Base-by-base conservation (phyloP, 1,284 basidiomycete genomes). In the Sutorius eximius region DNA sequence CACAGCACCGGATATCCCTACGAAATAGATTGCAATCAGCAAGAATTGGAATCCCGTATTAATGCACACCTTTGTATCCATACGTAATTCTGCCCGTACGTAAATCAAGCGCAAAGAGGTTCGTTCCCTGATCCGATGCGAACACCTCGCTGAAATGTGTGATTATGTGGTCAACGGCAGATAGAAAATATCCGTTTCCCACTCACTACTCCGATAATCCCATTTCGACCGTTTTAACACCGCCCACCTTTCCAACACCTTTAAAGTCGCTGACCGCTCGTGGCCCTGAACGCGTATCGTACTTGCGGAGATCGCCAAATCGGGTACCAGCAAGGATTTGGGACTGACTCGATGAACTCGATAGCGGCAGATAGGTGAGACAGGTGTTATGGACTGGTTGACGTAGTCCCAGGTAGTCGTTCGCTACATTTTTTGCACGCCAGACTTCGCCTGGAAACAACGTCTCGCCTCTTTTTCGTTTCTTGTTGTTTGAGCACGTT, bases 341-440 rank as follows among this genome's bases (percentile, higher is more conserved):
- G 16, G 78, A 75, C n/a, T 72, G 71, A 42, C 58, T 67, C 1
- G 74, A 56, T 13, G 72, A 65, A n/a, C 73, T 60, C 1, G 79
- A 75, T 5, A 71, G 66, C 32, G 74, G 51, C 2, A 90, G 65
- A 68, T 83, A 86, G 40, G 82, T 69, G 49, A 93, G 70, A 52
- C 86, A 80, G 0, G 85, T 87, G 54, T 93, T 91, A 52, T 90
- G 83, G 29, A 95, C 82, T 0, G 91, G 91, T 62, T 89, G 89
- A 7, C 93, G 86, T 20, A 96, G 80, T 45, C 82, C 83, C 3
- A 96, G 78, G 51, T 76, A 70, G 68, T 95, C 93, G 64, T 93
- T 90, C 13, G 87, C 80, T 1, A 93, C 86, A 66, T 93, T 92
- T 66, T 85, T 88, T 4, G 89, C 90, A 53, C 90, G 76, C 91